Conservation (phyloP, 179 eudicot genomes). For the Gypsophila paniculata region DNA sequence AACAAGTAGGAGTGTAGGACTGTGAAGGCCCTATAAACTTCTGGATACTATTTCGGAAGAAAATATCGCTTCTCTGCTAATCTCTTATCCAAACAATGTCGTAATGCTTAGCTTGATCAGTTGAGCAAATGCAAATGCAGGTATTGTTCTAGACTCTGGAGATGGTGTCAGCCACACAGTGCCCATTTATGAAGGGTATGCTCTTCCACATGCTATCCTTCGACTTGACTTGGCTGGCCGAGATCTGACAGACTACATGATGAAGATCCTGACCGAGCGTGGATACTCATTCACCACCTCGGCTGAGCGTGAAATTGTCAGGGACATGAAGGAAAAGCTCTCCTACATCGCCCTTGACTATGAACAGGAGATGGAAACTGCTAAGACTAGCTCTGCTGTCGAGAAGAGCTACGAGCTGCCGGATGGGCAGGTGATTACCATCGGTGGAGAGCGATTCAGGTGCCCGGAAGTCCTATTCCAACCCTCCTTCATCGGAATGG, state of each 20-base stretch:
- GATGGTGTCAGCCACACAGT: conserved; percentile 42
- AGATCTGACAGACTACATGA: conserved; percentile 37
- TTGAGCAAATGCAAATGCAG: conserved; percentile 19
- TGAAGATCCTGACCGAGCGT: conserved; percentile 38
- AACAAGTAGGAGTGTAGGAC: background rate
- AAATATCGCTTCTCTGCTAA: background rate
- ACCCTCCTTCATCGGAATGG: conserved; percentile 36
- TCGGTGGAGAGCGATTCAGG: conserved; percentile 37
- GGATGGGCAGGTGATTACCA: conserved; percentile 40
- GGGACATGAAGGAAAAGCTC: conserved; percentile 38
- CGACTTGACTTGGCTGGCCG: conserved; percentile 38
- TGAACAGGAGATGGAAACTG: conserved; percentile 39
- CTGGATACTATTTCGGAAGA: no score
- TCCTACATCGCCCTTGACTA: conserved; percentile 36
- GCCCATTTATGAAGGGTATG: conserved; percentile 38
- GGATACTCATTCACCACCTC: conserved; percentile 40
- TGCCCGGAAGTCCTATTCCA: conserved; percentile 37
- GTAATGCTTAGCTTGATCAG: background rate
- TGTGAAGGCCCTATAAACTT: no score
- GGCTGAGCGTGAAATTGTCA: conserved; percentile 38
- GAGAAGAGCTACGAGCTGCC: conserved; percentile 39
- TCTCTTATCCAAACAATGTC: background rate
- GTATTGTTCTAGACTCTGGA: conserved; percentile 38
- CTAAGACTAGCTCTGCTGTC: conserved; percentile 36
- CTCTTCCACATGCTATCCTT: conserved; percentile 38